Evolutionary conservation across 805 yeast genomes (phyloP).

Genomic region (baker's yeast (Saccharomyces cerevisiae)): DNA sequence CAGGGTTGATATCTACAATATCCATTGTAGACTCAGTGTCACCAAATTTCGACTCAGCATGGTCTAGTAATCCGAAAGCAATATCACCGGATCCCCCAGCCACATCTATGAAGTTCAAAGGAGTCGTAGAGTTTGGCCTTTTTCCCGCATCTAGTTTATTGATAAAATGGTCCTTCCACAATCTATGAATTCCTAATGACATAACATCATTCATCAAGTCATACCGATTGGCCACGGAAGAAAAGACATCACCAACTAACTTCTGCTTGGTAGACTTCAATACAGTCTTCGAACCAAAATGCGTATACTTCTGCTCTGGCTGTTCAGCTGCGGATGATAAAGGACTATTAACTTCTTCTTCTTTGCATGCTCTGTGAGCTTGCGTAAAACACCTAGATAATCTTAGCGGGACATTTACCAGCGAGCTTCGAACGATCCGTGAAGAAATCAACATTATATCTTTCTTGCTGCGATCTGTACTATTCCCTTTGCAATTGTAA

Average conservation of each 20-base stretch:
- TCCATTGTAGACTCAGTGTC: constrained; percentile 78
- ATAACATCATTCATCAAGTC: constrained; percentile 97
- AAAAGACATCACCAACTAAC: constrained; percentile 77
- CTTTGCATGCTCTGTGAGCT: background rate
- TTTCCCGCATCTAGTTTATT: constrained; percentile 84
- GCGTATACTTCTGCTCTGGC: constrained; percentile 50
- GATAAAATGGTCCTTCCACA: constrained; percentile 92
- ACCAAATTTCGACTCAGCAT: constrained; percentile 70
- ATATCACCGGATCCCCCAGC: constrained; percentile 99
- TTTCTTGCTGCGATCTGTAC: background rate
- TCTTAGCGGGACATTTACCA: background rate
- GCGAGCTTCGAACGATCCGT: background rate
- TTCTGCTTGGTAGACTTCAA: constrained; percentile 72
- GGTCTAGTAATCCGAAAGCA: constrained; percentile 89
- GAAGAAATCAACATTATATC: background rate
- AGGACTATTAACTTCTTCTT: constrained; percentile 1
- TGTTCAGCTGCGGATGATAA: background rate
- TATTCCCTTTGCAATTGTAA: background rate
- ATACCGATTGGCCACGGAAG: constrained; percentile 88
- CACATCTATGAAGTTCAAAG: constrained; percentile 83
- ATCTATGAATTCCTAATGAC: constrained; percentile 90
- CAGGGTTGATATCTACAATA: constrained; percentile 89
- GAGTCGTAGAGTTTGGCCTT: constrained; percentile 72
- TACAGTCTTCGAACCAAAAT: constrained; percentile 85
- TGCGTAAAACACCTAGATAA: background rate